These are phyloP conservation scores for Nigrospora sphaerica DNA, from an alignment of 2,329 filamentous ascomycete genomes.

Conservation along the genomic window DNA sequence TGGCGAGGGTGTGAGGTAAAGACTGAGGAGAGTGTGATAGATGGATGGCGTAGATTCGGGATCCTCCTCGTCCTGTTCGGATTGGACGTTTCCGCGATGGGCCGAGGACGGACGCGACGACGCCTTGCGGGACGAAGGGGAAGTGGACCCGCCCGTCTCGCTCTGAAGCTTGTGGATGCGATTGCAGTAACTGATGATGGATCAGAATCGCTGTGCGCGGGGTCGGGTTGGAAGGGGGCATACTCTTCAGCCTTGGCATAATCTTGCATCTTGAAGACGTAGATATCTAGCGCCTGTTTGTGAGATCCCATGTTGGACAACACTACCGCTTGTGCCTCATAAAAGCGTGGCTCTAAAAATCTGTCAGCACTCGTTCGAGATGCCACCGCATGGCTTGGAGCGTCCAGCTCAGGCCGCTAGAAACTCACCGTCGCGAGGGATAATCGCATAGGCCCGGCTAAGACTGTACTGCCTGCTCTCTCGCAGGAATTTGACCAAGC, in stretches of 20 bases:
- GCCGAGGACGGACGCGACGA: slow-evolving; percentile 22
- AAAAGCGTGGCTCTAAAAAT: slow-evolving; percentile 68
- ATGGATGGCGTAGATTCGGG: slow-evolving; percentile 62
- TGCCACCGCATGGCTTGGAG: no score
- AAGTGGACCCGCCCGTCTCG: slow-evolving; percentile 20
- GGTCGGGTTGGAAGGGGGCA: slow-evolving; percentile 24
- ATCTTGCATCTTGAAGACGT: slow-evolving; percentile 88
- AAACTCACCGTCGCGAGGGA: slow-evolving; percentile 69
- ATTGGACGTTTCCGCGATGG: slow-evolving; percentile 11
- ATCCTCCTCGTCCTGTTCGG: slow-evolving; percentile 31
- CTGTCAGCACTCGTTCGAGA: slow-evolving; percentile 4
- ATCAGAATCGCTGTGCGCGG: slow-evolving; percentile 1
- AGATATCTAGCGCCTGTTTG: slow-evolving; percentile 93
- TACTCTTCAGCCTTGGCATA: slow-evolving; percentile 90
- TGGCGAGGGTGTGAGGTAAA: slow-evolving; percentile 78
- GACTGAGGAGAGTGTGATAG: slow-evolving; percentile 81
- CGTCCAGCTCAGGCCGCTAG: no score
- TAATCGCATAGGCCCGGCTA: slow-evolving; percentile 65
- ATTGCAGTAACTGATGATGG: slow-evolving; percentile 70
- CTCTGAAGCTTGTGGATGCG: slow-evolving; percentile 63
- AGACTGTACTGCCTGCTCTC: slow-evolving; percentile 76
- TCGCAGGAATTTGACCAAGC: slow-evolving; percentile 68
- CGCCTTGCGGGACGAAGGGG: slow-evolving; percentile 24
- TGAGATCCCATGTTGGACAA: slow-evolving; percentile 93
- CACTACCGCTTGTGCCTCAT: slow-evolving; percentile 82